These are phyloP conservation scores for Hydnomerulius pinastri DNA, from an alignment of 768 basidiomycete species.

Conservation along the genomic window DNA sequence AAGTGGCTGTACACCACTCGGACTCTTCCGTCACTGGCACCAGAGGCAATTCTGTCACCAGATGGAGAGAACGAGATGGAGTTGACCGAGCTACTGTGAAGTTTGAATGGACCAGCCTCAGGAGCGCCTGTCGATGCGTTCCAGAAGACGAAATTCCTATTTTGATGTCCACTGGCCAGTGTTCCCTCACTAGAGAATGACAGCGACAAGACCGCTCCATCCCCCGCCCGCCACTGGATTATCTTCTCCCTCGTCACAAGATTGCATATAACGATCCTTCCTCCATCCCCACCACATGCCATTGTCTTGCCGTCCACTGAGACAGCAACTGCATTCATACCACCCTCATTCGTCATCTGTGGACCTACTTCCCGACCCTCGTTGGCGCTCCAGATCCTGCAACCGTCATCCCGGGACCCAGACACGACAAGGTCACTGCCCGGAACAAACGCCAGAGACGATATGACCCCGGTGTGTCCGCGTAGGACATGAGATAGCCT, in stretches of 20 bases:
- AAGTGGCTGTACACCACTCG: too few species aligned
- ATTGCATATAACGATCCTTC: conserved; percentile 12
- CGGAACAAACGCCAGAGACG: too few species aligned
- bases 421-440: too few species aligned
- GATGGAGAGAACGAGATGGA: conserved; percentile 25
- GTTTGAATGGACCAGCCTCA: conserved; percentile 19
- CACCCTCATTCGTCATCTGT: too few species aligned
- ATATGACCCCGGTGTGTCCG: too few species aligned
- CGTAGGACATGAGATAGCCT: too few species aligned
- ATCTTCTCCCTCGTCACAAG: conserved; percentile 4
- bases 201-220: conserved; percentile 17
- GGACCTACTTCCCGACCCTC: too few species aligned
- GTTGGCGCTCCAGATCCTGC: too few species aligned
- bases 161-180: conserved; percentile 24
- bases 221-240: conserved; percentile 9
- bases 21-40: too few species aligned
- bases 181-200: conserved; percentile 21
- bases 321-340: conserved; percentile 1
- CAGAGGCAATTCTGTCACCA: conserved; percentile 21
- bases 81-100: conserved; percentile 4
- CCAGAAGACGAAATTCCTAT: conserved; percentile 23
- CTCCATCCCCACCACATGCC: neutral
- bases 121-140: conserved; percentile 14
- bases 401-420: too few species aligned
- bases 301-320: conserved; percentile 23